These are phyloP conservation scores for Blastocystis sp. DNA, from an alignment of 352 stramenopile genomes.

Conservation along the genomic window DNA sequence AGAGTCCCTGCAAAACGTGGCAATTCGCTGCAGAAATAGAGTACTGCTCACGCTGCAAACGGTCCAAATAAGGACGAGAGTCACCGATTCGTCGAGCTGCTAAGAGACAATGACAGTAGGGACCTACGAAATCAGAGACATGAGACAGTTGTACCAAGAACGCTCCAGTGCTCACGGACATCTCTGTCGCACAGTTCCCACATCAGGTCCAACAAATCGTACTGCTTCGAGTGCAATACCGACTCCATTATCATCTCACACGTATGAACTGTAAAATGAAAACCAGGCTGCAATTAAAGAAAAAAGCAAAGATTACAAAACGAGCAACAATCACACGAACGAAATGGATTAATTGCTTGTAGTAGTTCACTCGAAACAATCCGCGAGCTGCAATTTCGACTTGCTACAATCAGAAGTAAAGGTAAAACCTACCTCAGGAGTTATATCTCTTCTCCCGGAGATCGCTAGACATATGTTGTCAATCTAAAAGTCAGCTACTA, in stretches of 20 bases:
- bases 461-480: background rate
- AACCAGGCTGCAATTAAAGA: background rate
- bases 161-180: background rate
- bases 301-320: background rate
- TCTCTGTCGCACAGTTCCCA: background rate
- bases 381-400: background rate
- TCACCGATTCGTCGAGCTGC: background rate
- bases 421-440: background rate
- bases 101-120: slow-evolving; percentile 21
- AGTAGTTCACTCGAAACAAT: slow-evolving; percentile 3
- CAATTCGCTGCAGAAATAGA: slow-evolving; percentile 23
- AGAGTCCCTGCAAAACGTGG: slow-evolving; percentile 8
- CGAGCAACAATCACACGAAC: background rate
- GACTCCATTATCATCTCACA: background rate
- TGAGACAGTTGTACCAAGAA: background rate
- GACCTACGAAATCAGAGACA: background rate
- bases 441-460: background rate
- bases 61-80: background rate
- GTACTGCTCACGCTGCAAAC: background rate
- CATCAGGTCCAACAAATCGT: background rate
- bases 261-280: background rate
- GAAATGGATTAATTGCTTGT: slow-evolving; percentile 17
- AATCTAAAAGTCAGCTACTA: background rate
- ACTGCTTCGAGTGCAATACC: background rate
- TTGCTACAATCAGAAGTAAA: background rate